phyloP scores from a whole-genome alignment of 2,329 filamentous ascomycete genomes.

The Colletotrichum sp. region DNA sequence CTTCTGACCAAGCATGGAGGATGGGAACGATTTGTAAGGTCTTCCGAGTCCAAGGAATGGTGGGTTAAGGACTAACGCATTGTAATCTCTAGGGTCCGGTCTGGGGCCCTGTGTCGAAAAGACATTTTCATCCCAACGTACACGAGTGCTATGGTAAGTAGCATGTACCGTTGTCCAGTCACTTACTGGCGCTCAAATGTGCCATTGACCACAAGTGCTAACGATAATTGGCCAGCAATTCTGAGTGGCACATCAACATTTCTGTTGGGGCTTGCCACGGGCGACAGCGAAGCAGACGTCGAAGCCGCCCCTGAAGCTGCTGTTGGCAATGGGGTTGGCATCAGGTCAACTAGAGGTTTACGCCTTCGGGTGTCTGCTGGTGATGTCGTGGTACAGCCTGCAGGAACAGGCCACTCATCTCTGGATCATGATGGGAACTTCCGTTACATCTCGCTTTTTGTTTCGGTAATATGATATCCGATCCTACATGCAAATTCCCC shows the following conservation, averaged over 20 bases:
- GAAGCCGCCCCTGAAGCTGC: background rate
- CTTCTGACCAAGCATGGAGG: background rate
- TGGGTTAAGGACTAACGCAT: background rate
- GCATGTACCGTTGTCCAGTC: background rate
- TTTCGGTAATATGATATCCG: background rate
- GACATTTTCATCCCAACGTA: background rate
- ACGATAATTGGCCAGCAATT: background rate
- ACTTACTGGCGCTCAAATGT: background rate
- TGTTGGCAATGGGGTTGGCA: fast-evolving
- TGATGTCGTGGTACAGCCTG: background rate
- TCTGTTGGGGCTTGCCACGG: background rate
- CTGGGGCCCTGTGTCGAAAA: background rate
- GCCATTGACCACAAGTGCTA: fast-evolving
- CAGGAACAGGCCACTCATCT: background rate
- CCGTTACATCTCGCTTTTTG: background rate
- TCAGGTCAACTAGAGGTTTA: background rate
- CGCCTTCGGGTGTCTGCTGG: background rate
- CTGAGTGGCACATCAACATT: background rate
- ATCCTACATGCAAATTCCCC: background rate
- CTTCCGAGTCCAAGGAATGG: fast-evolving
- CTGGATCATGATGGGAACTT: background rate
- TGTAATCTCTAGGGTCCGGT: background rate
- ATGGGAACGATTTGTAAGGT: background rate
- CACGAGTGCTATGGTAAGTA: background rate
- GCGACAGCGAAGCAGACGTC: background rate